Base-by-base conservation (phyloP, 257 asterid species). In the Solanum bukasovii region DNA sequence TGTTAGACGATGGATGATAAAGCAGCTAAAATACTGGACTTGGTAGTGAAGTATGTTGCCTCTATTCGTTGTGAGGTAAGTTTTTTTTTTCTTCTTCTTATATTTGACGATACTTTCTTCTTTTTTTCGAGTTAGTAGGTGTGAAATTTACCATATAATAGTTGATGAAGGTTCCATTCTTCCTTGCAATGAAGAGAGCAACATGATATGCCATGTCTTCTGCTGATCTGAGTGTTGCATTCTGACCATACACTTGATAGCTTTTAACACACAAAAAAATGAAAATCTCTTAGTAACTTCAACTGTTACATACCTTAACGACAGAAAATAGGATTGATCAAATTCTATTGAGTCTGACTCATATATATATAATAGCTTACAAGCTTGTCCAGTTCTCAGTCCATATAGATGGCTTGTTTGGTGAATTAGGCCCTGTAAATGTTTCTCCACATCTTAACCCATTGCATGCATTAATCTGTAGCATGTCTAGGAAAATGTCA, bases 361-460 rank as follows among this genome's bases (percentile, higher is more conserved):
- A 21, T 59, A 59, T 7, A 59, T 20, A 13, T 46, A 46, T 46
- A 25, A 63, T 63, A 11, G 75, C 98, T 94, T 92, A 96, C 99
- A 91, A 93, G 88, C 94, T 97, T 18, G 99, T 97, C 99, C 99
- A 97, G 87, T 95, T 93, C 92, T 97, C 99, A 37, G 99, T 97
- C 99, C 99, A 97, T 18, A 95, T 72, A 5, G 98, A 96, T 29
- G 99, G 98, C 87, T 97, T 97, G 38, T 93, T 92, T 89, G 98
- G 96, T 46, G 98, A 92, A 90, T 97, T 97, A n/a, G 99, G 99
- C 33, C 98, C 98, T 4, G 86, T 91, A 88, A 94, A 95, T 90
- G 98, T 95, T 70, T 94, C 98, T 25, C 95, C 99, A 86, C 99
- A 97, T 65, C 4, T 92, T 92, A 88, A 23, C 75, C 99, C 98